Evolutionary conservation across 352 stramenopile species (phyloP), one percentile per base, ranked within the genome.

Genomic region (Phytophthora sp.): DNA sequence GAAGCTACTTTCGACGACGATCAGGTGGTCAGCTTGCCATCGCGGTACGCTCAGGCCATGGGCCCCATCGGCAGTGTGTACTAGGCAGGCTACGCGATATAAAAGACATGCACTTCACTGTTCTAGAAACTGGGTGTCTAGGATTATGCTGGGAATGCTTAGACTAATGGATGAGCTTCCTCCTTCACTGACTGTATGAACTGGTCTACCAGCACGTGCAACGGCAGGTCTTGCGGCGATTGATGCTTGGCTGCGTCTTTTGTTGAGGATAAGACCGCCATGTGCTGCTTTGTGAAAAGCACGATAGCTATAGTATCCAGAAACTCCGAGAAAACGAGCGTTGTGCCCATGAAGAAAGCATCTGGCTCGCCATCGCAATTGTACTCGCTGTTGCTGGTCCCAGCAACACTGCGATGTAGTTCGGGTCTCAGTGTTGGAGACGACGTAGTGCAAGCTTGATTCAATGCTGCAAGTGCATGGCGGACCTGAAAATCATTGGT

Each of bases 1-100:
- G 86, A 95, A 72, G 86, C 82, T 18, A 93, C 86, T 10, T 95
- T 93, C 43, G 78, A 87, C 32, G 86, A 95, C 56, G 55, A 85
- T 11, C 82, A 93, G 58, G 76, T 64, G 8, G 84, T 95, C 10
- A 74, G 73, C 45, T 72, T 95, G 62, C 86, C 86, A 35, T 93
- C 86, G 20, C 75, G 79, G 15, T 89, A 84, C 27, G 86, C 86
- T 7, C 82, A 88, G 38, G 59, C 54, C 41, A 95, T 95, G 86
- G 86, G 86, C 5, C 52, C 74, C 1, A 73, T 77, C 10, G 85
- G 82, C n/a, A 66, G 69, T 39, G 77, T 94, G 37, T 89, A 83
- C 68, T 94, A 79, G 62, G 51, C 34, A 79, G 58, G 50, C 34
- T 57, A 35, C 24, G 27, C 49, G 39, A 43, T 49, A 56, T 62